A percentile compares a stretch with the other conserved stretches of the same genome.
These are phyloP conservation scores for Alloteropsis semialata DNA, from an alignment of 176 grass and related monocot genomes.

Conservation along the genomic window DNA sequence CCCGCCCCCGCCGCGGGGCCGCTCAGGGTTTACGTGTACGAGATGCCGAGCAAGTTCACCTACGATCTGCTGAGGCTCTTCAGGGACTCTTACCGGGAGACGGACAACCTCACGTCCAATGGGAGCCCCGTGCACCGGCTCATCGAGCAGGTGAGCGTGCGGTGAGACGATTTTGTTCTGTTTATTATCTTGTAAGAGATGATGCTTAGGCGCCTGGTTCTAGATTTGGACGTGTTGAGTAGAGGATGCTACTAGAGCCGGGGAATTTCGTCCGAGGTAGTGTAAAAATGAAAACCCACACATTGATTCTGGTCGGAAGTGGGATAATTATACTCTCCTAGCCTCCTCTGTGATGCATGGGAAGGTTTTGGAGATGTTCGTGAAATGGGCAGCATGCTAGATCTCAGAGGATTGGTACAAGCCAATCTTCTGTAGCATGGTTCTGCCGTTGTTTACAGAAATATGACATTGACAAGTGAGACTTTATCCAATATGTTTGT, in stretches of 20 bases:
- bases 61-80: slow-evolving; percentile 89
- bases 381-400: not conserved
- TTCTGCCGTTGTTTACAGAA: too few relatives aligned
- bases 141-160: slow-evolving; percentile 78
- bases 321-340: not conserved
- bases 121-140: slow-evolving; percentile 97
- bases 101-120: slow-evolving; percentile 90
- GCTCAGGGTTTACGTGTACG: slow-evolving; percentile 88
- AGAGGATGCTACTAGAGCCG: not conserved
- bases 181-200: not conserved
- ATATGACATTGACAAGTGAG: too few relatives aligned
- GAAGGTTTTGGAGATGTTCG: not conserved
- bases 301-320: not conserved
- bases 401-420: not conserved
- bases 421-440: too few relatives aligned
- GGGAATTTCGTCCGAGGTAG: not conserved
- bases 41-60: slow-evolving; percentile 95
- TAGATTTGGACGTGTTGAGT: not conserved
- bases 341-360: not conserved
- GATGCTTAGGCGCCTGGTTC: not conserved
- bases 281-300: not conserved
- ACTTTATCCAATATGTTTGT: too few relatives aligned
- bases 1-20: slow-evolving; percentile 39
- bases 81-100: slow-evolving; percentile 82
- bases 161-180: slow-evolving; percentile 4